These are phyloP conservation scores for Pseudogymnoascus verrucosus DNA, from an alignment of 2,329 filamentous ascomycete species.

Conservation along the genomic window DNA sequence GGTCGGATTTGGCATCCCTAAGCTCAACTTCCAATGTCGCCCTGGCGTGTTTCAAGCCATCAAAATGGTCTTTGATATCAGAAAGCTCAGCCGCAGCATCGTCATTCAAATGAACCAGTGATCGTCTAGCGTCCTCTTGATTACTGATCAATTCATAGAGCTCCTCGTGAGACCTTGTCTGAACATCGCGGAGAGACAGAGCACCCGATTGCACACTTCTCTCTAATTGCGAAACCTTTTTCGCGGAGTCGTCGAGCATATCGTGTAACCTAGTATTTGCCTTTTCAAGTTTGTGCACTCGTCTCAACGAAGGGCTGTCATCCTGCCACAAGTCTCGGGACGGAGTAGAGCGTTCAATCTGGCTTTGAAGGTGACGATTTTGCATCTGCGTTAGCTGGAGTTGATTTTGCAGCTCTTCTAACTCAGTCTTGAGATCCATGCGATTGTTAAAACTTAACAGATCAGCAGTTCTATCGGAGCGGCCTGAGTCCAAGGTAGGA, in stretches of 20 bases:
- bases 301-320: conserved; percentile 68
- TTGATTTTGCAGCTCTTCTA: conserved; percentile 90
- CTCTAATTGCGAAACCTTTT: conserved; percentile 85
- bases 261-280: conserved; percentile 88
- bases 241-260: conserved; percentile 86
- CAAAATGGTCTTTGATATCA: conserved; percentile 79
- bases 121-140: conserved; percentile 81
- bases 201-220: conserved; percentile 80
- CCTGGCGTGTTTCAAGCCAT: conserved; percentile 76
- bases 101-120: conserved; percentile 76
- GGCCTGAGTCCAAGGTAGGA: conserved; percentile 59
- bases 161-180: conserved; percentile 90
- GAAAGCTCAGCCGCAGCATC: conserved; percentile 76
- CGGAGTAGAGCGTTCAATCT: conserved; percentile 64
- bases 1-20: conserved; percentile 72
- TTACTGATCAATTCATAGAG: conserved; percentile 86
- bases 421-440: conserved; percentile 83
- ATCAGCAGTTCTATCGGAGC: conserved; percentile 79
- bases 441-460: conserved; percentile 76
- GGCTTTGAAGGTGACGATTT: conserved; percentile 83
- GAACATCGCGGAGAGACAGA: conserved; percentile 80
- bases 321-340: conserved; percentile 55
- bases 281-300: conserved; percentile 85
- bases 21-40: conserved; percentile 76
- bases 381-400: conserved; percentile 92